These are phyloP conservation scores for Paraphoma chrysanthemicola DNA, from an alignment of 2,329 filamentous ascomycete species.

Conservation along the genomic window DNA sequence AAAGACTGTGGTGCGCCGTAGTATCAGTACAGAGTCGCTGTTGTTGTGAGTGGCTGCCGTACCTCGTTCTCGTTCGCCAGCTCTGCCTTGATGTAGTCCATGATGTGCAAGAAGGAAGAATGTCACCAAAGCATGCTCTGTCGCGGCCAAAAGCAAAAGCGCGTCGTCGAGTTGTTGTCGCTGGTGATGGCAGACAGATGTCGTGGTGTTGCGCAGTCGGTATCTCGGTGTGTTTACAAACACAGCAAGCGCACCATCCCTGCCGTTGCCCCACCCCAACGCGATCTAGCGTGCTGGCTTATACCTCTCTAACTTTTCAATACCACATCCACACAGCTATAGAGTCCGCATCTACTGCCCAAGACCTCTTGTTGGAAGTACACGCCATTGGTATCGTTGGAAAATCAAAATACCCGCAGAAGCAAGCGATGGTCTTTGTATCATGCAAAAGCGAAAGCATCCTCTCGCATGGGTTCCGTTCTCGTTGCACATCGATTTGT, in stretches of 20 bases:
- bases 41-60: constrained; percentile 4
- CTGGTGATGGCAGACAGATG: no score
- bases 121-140: constrained; percentile 31
- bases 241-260: constrained; percentile 4
- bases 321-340: background rate
- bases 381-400: no score
- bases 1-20: constrained; percentile 22
- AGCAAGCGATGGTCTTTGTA: no score
- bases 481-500: no score
- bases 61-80: constrained; percentile 40
- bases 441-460: no score
- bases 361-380: no score
- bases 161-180: constrained; percentile 20
- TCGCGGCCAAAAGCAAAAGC: constrained; percentile 19
- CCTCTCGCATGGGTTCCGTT: no score
- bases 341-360: no score
- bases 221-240: constrained; percentile 6
- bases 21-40: constrained; percentile 19
- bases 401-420: no score
- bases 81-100: constrained; percentile 24
- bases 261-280: constrained; percentile 2
- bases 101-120: constrained; percentile 18
- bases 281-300: background rate
- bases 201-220: constrained; percentile 11
- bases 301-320: background rate